phyloP scores from a whole-genome alignment of 106 monocot species.

The Acanthochlamys bracteata region DNA sequence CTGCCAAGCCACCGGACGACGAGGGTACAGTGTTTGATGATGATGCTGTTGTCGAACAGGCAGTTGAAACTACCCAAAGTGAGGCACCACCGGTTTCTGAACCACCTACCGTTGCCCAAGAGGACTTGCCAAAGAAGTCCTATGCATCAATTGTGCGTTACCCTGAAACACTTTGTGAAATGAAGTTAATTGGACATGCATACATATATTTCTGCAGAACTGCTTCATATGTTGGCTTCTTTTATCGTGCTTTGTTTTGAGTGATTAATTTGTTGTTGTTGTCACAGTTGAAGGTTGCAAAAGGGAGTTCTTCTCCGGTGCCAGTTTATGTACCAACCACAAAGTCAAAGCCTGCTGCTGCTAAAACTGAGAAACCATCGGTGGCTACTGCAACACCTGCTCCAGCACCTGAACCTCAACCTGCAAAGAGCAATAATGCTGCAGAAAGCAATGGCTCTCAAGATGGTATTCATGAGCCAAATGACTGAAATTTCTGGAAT shows the following conservation, averaged over 20 bases:
- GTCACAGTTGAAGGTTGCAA: constrained; percentile 40
- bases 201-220: background rate
- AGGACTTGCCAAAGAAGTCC: constrained; percentile 43
- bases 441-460: constrained; percentile 22
- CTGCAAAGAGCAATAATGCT: constrained; percentile 14
- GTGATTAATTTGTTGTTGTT: background rate
- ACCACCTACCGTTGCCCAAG: background rate
- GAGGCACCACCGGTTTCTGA: background rate
- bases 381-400: constrained; percentile 12
- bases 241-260: background rate
- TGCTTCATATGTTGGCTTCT: background rate
- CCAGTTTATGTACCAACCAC: constrained; percentile 12
- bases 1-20: constrained; percentile 3
- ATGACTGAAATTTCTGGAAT: background rate
- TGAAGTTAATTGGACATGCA: background rate
- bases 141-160: constrained; percentile 56
- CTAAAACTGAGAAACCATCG: constrained; percentile 21
- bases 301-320: constrained; percentile 15
- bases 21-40: constrained; percentile 8
- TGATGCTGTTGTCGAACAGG: constrained; percentile 1
- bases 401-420: constrained; percentile 15
- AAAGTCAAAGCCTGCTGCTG: constrained; percentile 16
- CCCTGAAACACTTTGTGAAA: background rate
- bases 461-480: constrained; percentile 25
- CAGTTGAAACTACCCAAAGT: background rate